Evolutionary conservation across 2,329 filamentous ascomycete species (phyloP), one percentile per base, ranked within the genome.

Genomic region (Pyricularia pennisetigena): DNA sequence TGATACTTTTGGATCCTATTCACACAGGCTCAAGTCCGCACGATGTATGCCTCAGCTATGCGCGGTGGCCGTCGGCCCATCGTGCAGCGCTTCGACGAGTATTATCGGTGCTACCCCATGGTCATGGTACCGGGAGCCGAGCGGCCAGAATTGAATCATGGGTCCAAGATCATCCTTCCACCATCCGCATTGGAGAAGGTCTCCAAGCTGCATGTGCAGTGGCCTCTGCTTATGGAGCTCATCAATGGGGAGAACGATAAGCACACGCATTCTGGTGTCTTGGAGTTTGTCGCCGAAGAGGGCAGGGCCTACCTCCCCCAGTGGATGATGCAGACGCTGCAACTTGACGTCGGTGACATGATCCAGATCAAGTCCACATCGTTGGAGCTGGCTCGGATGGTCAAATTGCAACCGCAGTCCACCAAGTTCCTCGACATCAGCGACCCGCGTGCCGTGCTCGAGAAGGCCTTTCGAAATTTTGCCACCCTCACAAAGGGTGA

Each of bases 271-370:
- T 94, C 92, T 5, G 95, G 95, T 82, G 95, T 99, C 24, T 80
- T 99, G 71, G 95, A 99, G 79, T 99, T 99, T 76, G 95, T 97
- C 68, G 95, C 95, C 4, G 95, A 99, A 76, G 95, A 99, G 79
- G 95, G 95, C 66, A 91, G 95, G 77, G 93, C 96, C 68, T 99
- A 99, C 79, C 84, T 99, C 70, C 95, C 95, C 35, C 93, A 94
- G 78, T 99, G 95, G 94, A 90, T 98, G 82, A 98, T 99, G 95
- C 88, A 93, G 81, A 95, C 92, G 0, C 86, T 99, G 5, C 82
- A 86, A 1, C 87, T 99, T 68, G 94, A 98, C 69, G 92, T 94
- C 0, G 95, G 95, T 67, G 95, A 99, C 75, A 88, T 99, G 74
- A 86, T 99, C 3, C 94, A 99, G 80, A 89, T 97, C 78, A 96